Percentiles rank a stretch among this genome's conserved stretches.
Evolutionary conservation across 2,329 filamentous ascomycete species (phyloP).

Genomic region (Aureobasidium subglaciale): DNA sequence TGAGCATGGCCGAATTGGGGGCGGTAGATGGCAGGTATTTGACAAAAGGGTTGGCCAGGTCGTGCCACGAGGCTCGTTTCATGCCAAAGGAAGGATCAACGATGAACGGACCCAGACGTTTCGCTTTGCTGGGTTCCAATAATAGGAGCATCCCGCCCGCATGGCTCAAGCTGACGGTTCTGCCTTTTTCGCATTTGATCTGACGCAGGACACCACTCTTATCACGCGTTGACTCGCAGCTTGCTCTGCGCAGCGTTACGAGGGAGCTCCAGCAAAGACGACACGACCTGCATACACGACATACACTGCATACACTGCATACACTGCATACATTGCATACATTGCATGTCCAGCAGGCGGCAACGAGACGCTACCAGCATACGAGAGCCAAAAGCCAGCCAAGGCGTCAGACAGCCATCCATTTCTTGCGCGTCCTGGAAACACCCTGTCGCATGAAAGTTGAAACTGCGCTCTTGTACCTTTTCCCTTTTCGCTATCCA

Average conservation of each 20-base stretch:
- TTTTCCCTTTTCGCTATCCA: background rate
- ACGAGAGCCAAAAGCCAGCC: background rate
- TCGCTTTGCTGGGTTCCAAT: background rate
- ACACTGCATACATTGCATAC: background rate
- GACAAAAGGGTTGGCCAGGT: background rate
- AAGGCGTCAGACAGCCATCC: background rate
- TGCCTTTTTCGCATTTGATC: conserved; percentile 7
- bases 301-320: background rate
- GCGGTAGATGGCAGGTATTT: background rate
- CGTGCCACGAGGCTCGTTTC: background rate
- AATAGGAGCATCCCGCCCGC: background rate
- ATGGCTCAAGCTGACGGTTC: conserved; percentile 6
- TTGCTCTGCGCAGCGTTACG: background rate
- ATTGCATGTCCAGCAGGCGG: conserved; percentile 10
- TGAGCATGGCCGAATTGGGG: background rate
- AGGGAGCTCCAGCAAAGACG: conserved; percentile 3
- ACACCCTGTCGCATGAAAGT: background rate
- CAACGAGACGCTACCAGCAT: background rate
- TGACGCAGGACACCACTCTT: conserved; percentile 11
- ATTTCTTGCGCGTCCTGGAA: background rate
- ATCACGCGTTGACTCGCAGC: conserved; percentile 6
- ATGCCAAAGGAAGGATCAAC: background rate
- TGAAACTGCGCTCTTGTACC: background rate
- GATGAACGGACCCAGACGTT: background rate
- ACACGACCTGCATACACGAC: background rate